These are phyloP conservation scores for Laetiporus sulphureus DNA, from an alignment of 1,284 basidiomycete genomes.

Conservation along the genomic window DNA sequence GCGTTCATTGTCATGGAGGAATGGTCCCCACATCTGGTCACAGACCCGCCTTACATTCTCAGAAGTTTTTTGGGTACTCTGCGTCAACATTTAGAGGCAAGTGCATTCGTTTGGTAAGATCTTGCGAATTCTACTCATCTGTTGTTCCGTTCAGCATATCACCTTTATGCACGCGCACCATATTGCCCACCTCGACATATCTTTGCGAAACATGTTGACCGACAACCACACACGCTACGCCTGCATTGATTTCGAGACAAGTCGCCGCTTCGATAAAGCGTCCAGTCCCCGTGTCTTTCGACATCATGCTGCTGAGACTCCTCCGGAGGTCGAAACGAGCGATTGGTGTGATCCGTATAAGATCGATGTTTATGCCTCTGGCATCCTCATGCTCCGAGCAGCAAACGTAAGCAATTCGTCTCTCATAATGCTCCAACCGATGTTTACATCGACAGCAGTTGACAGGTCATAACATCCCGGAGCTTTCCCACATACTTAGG, in stretches of 20 bases:
- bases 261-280: conserved; percentile 40
- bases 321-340: conserved; percentile 59
- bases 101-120: conserved; percentile 8
- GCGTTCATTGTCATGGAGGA: conserved; percentile 74
- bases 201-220: conserved; percentile 58
- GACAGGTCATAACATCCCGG: conserved; percentile 48
- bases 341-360: conserved; percentile 55
- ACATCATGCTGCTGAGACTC: conserved; percentile 53
- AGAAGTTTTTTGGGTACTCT: conserved; percentile 48
- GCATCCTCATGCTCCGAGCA: conserved; percentile 51
- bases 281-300: conserved; percentile 33
- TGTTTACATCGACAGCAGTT: conserved; percentile 31
- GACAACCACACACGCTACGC: conserved; percentile 57
- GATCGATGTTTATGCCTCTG: conserved; percentile 66
- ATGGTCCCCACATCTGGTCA: conserved; percentile 60
- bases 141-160: conserved; percentile 39
- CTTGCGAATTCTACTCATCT: conserved; percentile 5
- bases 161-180: conserved; percentile 61
- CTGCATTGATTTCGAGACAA: conserved; percentile 70
- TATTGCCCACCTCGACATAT: conserved; percentile 68
- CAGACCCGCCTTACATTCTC: conserved; percentile 43
- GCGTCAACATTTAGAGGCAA: conserved; percentile 60
- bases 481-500: conserved; percentile 44
- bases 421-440: too few relatives aligned
- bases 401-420: conserved; percentile 60